These are phyloP conservation scores for Phylloporus sp. DNA, from an alignment of 768 basidiomycete genomes.

Conservation along the genomic window DNA sequence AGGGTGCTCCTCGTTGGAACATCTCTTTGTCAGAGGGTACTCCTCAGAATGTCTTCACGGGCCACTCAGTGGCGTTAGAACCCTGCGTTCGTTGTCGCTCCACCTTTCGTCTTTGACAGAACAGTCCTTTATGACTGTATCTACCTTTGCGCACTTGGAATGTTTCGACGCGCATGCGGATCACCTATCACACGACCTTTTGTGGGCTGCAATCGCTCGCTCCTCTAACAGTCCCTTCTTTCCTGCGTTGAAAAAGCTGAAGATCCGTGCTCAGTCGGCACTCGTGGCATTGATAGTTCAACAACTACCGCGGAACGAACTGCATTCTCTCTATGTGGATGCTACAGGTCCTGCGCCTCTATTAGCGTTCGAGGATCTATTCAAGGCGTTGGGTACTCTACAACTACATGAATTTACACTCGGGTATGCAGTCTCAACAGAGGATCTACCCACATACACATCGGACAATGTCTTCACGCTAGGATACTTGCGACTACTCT, in stretches of 20 bases:
- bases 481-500: conserved; percentile 34
- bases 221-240: conserved; percentile 23
- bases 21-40: conserved; percentile 39
- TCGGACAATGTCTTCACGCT: conserved; percentile 18
- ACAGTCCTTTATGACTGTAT: conserved; percentile 36
- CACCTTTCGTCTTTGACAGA: conserved; percentile 38
- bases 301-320: conserved; percentile 29
- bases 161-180: conserved; percentile 45
- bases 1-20: conserved; percentile 27
- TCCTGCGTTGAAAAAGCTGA: conserved; percentile 36
- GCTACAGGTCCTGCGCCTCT: conserved; percentile 25
- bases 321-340: conserved; percentile 40
- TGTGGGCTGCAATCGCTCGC: conserved; percentile 5
- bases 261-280: conserved; percentile 36
- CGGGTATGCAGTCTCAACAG: conserved; percentile 33
- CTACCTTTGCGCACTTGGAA: conserved; percentile 34
- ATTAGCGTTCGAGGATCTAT: conserved; percentile 35
- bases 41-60: conserved; percentile 26
- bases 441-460: conserved; percentile 24
- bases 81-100: conserved; percentile 37
- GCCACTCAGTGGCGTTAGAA: conserved; percentile 31
- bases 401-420: conserved; percentile 38
- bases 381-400: conserved; percentile 30
- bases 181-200: conserved; percentile 30
- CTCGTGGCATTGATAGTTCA: conserved; percentile 35